Evolutionary conservation across 148 eudicot species (phyloP).

Genomic region (Diospyros lotus): DNA sequence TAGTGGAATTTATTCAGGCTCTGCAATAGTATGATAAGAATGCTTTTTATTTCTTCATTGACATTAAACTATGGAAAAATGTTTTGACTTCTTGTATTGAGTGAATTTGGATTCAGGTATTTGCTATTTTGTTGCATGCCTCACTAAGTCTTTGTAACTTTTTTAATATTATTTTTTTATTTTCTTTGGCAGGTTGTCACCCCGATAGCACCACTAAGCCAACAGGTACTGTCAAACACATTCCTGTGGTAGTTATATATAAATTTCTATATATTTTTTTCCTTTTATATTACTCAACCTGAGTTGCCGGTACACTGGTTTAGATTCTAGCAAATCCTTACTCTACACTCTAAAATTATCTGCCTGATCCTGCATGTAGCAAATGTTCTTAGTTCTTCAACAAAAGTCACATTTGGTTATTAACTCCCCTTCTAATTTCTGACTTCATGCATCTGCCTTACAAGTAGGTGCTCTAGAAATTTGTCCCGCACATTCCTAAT

Average conservation of each 20-base stretch:
- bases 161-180: not conserved
- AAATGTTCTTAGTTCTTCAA: no score
- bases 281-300: no score
- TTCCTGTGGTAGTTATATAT: not conserved
- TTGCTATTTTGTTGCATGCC: not conserved
- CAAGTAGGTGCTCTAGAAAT: no score
- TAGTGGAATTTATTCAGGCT: not conserved
- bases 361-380: no score
- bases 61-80: not conserved
- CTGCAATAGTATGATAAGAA: not conserved
- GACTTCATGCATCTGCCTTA: no score
- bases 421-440: no score
- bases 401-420: no score
- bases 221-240: slow-evolving; percentile 55
- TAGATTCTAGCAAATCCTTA: no score
- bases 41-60: not conserved
- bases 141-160: not conserved
- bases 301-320: no score
- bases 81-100: not conserved
- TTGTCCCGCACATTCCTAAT: no score
- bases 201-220: slow-evolving; percentile 94
- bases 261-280: not conserved
- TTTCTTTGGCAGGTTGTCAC: slow-evolving; percentile 71
- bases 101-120: not conserved
- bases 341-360: no score